Evolutionary conservation across 2,329 filamentous ascomycete genomes (phyloP), one percentile per base, ranked within the genome.

Genomic region (Cladophialophora yegresii): DNA sequence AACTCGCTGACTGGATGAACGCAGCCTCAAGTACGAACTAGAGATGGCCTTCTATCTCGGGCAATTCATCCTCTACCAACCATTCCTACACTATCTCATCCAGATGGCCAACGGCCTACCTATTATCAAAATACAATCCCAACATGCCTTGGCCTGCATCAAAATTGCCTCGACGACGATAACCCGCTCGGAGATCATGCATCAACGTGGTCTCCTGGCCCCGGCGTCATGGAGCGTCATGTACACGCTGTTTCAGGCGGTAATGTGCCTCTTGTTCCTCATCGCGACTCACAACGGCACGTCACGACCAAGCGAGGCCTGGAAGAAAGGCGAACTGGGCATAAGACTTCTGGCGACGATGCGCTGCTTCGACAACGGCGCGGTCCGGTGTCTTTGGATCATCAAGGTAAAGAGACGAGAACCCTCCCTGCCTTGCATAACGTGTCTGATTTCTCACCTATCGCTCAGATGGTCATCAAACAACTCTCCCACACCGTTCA

Each of bases 41-140:
- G 67, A 69, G 60, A 66, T 65, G 53, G 55, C 63, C 9, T 66
- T 64, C 36, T 65, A 65, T 40, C 62, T 65, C 40, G 58, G 65
- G 30, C 68, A 70, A 33, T 57, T 70, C 32, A 43, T 65, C 26
- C 54, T 69, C 9, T 69, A 65, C 49, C 62, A 60, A 22, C 68
- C 68, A n/a, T 68, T 70, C 28, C 55, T 70, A 30, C 68, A 69
- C 49, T 70, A 70, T 45, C 61, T 70, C 20, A 58, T 67, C 13
- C 61, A 59, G 16, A 65, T 98, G 56, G 91, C 93, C 53, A 85
- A 88, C 70, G 88, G 88, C 13, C 84, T 85, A 12, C 81, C 79
- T 54, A 79, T 91, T 4, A 87, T 88, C 1, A 77, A 89, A 20
- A 85, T 83, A 0, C 88, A 90, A 49, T 70, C 68, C 7, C 65